Conservation (phyloP, 148 eudicot species). For the Camellia sinensis region DNA sequence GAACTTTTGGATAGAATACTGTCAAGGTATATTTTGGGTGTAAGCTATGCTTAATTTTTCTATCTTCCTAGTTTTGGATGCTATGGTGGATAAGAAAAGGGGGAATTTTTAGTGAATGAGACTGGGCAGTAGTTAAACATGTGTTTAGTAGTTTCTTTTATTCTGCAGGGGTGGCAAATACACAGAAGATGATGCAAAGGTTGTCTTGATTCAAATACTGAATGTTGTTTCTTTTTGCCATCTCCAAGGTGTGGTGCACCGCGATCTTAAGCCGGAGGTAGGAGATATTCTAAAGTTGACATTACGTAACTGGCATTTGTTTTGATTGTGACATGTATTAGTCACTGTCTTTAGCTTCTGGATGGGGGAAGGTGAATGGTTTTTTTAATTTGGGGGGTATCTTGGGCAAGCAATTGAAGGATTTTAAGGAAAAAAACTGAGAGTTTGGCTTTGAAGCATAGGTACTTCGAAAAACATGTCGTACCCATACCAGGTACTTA, state of each 20-base stretch:
- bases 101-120: slow-evolving; percentile 8
- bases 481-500: too few species aligned
- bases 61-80: slow-evolving; percentile 3
- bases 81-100: not conserved
- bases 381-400: not conserved
- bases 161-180: slow-evolving; percentile 78
- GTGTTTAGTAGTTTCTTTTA: not conserved
- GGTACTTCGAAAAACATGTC: too few species aligned
- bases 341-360: not conserved
- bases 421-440: not conserved
- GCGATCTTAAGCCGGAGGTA: slow-evolving; percentile 92
- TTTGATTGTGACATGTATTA: not conserved
- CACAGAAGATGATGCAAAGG: slow-evolving; percentile 79
- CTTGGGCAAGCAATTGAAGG: not conserved
- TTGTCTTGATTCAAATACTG: slow-evolving; percentile 61
- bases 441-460: not conserved
- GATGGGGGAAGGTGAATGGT: not conserved
- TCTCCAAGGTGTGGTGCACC: slow-evolving; percentile 87
- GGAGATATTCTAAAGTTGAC: not conserved
- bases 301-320: not conserved
- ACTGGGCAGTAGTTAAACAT: not conserved
- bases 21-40: slow-evolving; percentile 46
- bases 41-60: slow-evolving; percentile 3
- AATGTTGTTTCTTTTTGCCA: slow-evolving; percentile 80
- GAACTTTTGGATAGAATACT: slow-evolving; percentile 74